Base-by-base conservation (phyloP, 345 rosid species). In the Microthlaspi erraticum region DNA sequence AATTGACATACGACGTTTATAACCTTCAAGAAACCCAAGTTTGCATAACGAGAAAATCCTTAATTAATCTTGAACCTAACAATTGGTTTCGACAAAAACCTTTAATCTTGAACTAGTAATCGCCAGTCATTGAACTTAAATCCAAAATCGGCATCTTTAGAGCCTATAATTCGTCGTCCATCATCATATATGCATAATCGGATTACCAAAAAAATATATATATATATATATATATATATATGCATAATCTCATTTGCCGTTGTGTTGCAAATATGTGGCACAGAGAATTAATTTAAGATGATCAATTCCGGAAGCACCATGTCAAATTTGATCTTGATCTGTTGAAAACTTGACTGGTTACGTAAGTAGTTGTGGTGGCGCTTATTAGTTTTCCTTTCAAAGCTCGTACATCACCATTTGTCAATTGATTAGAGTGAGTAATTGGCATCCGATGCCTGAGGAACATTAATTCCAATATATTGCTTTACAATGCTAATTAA, bases 81-180 rank as follows among this genome's bases (percentile, higher is more conserved):
- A 3, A 16, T 45, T 16, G 31, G 11, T 11, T 49, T 36, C 42
- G 10, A 52, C 18, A n/a, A 52, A 52, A 39, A 26, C 58, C 31
- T 38, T 39, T 39, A 26, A 26, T n/a, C 46, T 10, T 36, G 69
- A 64, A 49, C 14, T 29, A 34, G 44, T 13, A 64, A 18, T 51
- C 19, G 5, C 39, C 19, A 18, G 10, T 56, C n/a, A 31, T 8
- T 61, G 43, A 48, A 63, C 14, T 34, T 7, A 16, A 61, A 1
- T 20, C 60, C 42, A 10, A 10, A 33, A 14, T 56, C 26, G 43
- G 43, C 26, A 55, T 34, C 42, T 55, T 17, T 6, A 13, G 10
- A 3, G 17, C 12, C 10, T 46, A 46, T 12, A 46, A 17, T 17
- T 18, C 18, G 26, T 46, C 26, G 26, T 18, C 26, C 4, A 17